A percentile compares a stretch with the other conserved stretches of the same genome.
Conservation (phyloP, 2,329 filamentous ascomycete genomes). For the Cryphonectria carpinicola region DNA sequence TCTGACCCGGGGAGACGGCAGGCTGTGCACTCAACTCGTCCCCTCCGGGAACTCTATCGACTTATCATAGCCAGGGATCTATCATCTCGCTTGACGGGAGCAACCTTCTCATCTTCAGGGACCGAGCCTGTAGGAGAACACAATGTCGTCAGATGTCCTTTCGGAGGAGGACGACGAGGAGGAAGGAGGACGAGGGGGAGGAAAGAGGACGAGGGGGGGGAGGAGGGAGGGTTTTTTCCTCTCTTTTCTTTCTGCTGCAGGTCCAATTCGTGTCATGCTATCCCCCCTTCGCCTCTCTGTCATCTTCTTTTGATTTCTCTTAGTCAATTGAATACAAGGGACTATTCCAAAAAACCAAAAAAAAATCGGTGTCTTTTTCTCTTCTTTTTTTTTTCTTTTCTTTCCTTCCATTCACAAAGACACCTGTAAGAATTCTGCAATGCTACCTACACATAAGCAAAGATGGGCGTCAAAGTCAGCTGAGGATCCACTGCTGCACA, state of each 20-base stretch:
- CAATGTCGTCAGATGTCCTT: neutral
- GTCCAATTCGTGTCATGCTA: neutral
- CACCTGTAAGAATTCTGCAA: neutral
- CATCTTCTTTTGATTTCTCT: neutral
- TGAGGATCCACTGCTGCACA: neutral
- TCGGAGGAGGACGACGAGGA: neutral
- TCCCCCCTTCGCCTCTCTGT: neutral
- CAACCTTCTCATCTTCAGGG: conserved; percentile 18
- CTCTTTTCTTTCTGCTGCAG: neutral
- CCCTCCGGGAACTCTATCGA: neutral
- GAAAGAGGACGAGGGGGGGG: no score
- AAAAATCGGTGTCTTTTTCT: neutral
- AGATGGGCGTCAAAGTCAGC: neutral
- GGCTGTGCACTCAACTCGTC: neutral
- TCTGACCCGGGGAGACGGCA: neutral
- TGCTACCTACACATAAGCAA: neutral
- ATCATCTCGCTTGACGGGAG: conserved; percentile 10
- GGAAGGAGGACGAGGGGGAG: no score
- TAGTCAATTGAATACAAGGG: neutral
- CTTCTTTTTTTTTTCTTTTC: neutral
- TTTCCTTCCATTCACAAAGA: neutral
- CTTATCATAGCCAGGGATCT: conserved; percentile 10
- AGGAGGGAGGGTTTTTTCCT: neutral
- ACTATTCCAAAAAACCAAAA: neutral
- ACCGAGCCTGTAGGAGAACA: conserved; percentile 7